A percentile compares a stretch with the other conserved stretches of the same genome.
These are phyloP conservation scores for Lasiodiplodia citricola DNA, from an alignment of 2,329 filamentous ascomycete genomes.

Conservation along the genomic window DNA sequence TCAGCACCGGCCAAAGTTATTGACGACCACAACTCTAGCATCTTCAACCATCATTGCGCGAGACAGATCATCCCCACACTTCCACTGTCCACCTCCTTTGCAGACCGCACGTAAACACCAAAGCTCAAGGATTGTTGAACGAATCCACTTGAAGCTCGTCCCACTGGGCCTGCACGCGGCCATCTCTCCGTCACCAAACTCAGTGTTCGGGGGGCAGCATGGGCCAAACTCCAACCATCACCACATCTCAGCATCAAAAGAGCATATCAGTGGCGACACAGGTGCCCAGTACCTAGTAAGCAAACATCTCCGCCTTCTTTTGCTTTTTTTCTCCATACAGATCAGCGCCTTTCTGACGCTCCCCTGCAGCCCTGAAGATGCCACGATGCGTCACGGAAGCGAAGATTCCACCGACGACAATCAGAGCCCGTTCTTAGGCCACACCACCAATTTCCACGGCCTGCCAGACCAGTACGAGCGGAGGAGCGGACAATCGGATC, in stretches of 20 bases:
- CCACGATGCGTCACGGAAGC: neutral
- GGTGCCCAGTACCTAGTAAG: neutral
- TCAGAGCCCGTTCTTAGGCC: neutral
- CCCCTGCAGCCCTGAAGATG: neutral
- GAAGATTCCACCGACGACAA: neutral
- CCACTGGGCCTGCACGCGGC: too few species aligned
- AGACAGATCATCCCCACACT: neutral
- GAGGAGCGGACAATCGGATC: too few species aligned
- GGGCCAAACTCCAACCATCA: neutral
- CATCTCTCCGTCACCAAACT: too few species aligned
- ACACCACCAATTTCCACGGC: too few species aligned
- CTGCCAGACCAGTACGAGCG: too few species aligned
- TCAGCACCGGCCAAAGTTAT: neutral
- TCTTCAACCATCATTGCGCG: neutral
- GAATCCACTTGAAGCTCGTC: too few species aligned
- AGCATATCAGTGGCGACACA: neutral
- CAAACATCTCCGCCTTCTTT: neutral
- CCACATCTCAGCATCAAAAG: neutral
- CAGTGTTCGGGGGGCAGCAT: neutral
- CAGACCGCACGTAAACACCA: too few species aligned
- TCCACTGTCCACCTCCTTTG: too few species aligned
- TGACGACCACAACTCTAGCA: neutral
- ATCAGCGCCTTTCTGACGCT: neutral
- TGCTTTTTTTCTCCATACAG: neutral
- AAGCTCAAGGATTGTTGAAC: too few species aligned